Evolutionary conservation across 2,329 filamentous ascomycete species (phyloP).

Genomic region (Zasmidium angulare): DNA sequence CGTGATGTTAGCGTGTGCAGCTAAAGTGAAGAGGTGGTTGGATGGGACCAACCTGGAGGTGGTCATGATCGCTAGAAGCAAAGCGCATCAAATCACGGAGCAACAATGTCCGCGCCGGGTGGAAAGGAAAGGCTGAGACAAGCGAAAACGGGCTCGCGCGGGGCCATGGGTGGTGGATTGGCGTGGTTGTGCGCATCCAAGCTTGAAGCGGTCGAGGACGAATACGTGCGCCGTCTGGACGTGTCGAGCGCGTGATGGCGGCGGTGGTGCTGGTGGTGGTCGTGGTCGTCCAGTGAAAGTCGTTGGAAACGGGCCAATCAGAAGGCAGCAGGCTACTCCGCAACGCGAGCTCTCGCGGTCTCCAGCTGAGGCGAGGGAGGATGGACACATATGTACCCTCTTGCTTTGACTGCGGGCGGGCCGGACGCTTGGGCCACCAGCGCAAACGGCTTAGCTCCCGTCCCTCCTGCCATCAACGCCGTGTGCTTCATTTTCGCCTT

Average conservation of each 20-base stretch:
- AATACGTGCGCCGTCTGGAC: background rate
- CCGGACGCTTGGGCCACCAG: too few relatives aligned
- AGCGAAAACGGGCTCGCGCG: background rate
- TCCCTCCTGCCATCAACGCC: too few relatives aligned
- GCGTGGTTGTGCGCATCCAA: background rate
- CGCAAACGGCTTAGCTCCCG: too few relatives aligned
- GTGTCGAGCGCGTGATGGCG: background rate
- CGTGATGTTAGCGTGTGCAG: constrained; percentile 14
- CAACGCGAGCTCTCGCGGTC: too few relatives aligned
- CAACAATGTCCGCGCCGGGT: background rate
- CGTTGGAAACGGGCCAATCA: too few relatives aligned
- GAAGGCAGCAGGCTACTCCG: too few relatives aligned
- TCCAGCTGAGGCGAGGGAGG: too few relatives aligned
- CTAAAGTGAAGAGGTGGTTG: background rate
- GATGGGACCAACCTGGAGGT: constrained; percentile 26
- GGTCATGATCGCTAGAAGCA: constrained; percentile 20
- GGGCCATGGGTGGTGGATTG: background rate
- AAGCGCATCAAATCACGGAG: background rate
- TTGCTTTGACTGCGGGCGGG: too few relatives aligned
- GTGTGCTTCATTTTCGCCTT: too few relatives aligned
- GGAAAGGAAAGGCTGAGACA: background rate
- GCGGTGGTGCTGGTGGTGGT: too few relatives aligned
- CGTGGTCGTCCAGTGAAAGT: too few relatives aligned
- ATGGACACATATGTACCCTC: too few relatives aligned
- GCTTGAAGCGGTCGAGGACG: background rate